Evolutionary conservation across 139 green algal genomes (phyloP).

Genomic region (Chlorella sp.): DNA sequence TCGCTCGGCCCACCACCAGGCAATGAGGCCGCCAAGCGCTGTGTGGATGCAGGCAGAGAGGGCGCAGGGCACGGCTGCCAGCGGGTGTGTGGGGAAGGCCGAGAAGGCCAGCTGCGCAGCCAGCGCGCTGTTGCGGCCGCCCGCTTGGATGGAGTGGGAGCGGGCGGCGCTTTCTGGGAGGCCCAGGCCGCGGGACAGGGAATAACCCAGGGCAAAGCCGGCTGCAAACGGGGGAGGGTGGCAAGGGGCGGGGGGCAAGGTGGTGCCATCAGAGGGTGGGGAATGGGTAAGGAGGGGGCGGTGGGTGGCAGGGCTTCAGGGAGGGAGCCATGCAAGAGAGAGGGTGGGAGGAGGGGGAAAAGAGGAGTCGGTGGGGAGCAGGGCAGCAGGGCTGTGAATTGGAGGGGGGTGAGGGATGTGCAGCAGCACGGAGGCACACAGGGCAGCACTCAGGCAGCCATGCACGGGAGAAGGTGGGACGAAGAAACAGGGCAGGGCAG

Average conservation of each 20-base stretch:
- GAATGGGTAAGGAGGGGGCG: background rate
- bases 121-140: conserved; percentile 81
- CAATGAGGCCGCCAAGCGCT: conserved; percentile 72
- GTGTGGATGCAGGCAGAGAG: conserved; percentile 81
- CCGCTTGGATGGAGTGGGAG: conserved; percentile 75
- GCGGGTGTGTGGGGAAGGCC: conserved; percentile 73
- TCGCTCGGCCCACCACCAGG: conserved; percentile 59
- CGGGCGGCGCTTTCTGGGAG: conserved; percentile 57
- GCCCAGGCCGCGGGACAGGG: conserved; percentile 48
- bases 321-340: background rate
- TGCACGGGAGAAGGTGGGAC: background rate
- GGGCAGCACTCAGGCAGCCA: background rate
- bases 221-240: conserved; percentile 30
- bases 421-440: background rate
- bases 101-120: conserved; percentile 77
- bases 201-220: conserved; percentile 73
- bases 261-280: no score
- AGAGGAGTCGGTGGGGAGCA: no score
- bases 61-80: conserved; percentile 78
- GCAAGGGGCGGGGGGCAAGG: no score
- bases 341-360: background rate
- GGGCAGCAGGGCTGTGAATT: background rate
- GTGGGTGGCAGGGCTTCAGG: background rate
- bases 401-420: no score
- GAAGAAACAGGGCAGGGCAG: background rate